A percentile compares a stretch with the other conserved stretches of the same genome.
These are phyloP conservation scores for Trypanosoma brucei DNA, from an alignment of 208 protist species.

Conservation along the genomic window DNA sequence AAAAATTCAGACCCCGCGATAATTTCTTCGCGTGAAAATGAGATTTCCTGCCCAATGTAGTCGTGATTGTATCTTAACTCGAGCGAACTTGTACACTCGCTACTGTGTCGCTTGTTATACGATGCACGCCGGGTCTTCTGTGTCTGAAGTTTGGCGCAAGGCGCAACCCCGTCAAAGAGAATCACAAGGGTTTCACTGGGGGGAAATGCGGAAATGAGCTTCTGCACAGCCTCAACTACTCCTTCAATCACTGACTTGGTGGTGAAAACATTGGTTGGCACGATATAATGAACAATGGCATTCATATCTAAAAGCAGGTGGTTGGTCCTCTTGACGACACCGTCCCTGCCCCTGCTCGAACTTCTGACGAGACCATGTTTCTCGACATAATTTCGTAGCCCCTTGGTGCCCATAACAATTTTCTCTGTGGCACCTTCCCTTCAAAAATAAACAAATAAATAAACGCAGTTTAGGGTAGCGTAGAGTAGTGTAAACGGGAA, in stretches of 20 bases:
- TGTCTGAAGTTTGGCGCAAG: constrained; percentile 54
- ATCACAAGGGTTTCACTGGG: constrained; percentile 44
- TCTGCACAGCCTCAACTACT: constrained; percentile 27
- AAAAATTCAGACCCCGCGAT: constrained; percentile 69
- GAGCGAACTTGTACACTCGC: neutral
- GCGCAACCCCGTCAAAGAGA: constrained; percentile 77
- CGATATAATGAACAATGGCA: constrained; percentile 53
- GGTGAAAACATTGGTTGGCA: constrained; percentile 21
- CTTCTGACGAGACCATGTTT: constrained; percentile 40
- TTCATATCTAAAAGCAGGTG: constrained; percentile 89
- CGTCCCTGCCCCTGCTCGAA: neutral
- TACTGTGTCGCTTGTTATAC: constrained; percentile 9
- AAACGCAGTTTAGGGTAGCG: too few relatives aligned
- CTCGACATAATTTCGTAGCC: constrained; percentile 71
- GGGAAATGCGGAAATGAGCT: constrained; percentile 33
- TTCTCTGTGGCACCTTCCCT: too few relatives aligned
- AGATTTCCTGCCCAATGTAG: constrained; percentile 28
- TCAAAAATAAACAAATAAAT: too few relatives aligned
- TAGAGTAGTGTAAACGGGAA: too few relatives aligned
- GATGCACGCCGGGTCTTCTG: constrained; percentile 58
- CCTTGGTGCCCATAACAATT: constrained; percentile 61
- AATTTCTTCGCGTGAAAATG: constrained; percentile 58
- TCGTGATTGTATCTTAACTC: constrained; percentile 42
- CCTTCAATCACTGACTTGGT: constrained; percentile 33
- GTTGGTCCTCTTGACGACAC: constrained; percentile 30